phyloP scores from a whole-genome alignment of 805 yeast species.

The Candida nitratophila region DNA sequence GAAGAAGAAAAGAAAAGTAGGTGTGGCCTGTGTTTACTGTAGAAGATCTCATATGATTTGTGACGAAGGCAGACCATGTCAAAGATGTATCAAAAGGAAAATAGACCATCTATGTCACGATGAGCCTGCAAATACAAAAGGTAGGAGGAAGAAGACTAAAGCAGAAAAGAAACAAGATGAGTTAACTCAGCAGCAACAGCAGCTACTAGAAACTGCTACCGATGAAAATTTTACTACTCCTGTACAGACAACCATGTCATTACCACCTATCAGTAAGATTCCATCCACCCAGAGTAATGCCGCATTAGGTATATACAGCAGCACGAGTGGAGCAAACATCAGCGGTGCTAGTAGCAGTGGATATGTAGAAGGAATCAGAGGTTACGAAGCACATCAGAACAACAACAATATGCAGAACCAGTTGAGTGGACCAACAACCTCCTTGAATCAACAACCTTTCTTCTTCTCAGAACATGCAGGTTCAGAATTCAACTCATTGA shows the following conservation, averaged over 20 bases:
- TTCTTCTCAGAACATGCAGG: slow-evolving; percentile 91
- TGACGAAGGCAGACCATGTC: slow-evolving; percentile 70
- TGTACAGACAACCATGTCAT: background rate
- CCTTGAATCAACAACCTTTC: slow-evolving; percentile 58
- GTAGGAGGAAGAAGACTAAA: slow-evolving; percentile 20
- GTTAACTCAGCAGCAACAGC: background rate
- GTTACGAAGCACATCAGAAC: slow-evolving; percentile 1
- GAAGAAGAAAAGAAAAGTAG: slow-evolving; percentile 39
- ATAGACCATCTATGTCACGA: slow-evolving; percentile 85
- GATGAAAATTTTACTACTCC: background rate
- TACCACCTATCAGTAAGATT: background rate
- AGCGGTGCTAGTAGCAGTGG: background rate
- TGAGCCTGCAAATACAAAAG: slow-evolving; percentile 45
- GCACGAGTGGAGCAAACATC: background rate
- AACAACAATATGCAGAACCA: slow-evolving; percentile 2
- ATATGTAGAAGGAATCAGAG: background rate
- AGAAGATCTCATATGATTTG: slow-evolving; percentile 93
- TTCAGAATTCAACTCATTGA: slow-evolving; percentile 82
- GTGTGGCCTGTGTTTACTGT: slow-evolving; percentile 81
- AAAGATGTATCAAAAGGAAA: slow-evolving; percentile 77
- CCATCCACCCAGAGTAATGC: too few relatives aligned
- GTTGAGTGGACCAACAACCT: background rate
- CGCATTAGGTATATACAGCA: background rate
- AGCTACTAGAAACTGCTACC: too few relatives aligned
- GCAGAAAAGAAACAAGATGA: background rate